phyloP scores from a whole-genome alignment of 176 grass and related monocot species.

The Cymbopogon citratus region DNA sequence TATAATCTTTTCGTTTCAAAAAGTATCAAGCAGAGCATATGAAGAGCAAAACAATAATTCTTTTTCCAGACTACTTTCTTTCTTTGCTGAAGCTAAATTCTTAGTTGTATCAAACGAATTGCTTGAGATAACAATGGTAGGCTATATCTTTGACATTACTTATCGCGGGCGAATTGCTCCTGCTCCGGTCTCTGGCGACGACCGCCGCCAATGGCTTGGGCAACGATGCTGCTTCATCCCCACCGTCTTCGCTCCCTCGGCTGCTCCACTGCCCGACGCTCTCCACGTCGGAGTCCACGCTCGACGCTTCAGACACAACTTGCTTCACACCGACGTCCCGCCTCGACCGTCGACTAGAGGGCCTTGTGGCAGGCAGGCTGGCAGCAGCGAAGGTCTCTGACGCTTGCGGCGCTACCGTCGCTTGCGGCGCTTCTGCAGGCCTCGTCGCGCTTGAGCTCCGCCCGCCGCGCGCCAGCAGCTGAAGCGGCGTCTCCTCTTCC shows the following conservation, averaged over 20 bases:
- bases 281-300: slow-evolving; percentile 8
- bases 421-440: not conserved
- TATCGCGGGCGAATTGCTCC: slow-evolving; percentile 51
- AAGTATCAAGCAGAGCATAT: not conserved
- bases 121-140: not conserved
- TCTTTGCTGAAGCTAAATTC: not conserved
- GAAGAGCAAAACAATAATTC: not conserved
- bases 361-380: not conserved
- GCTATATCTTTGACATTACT: slow-evolving; percentile 34
- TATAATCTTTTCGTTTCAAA: not conserved
- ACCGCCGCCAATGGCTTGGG: slow-evolving; percentile 3
- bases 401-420: not conserved
- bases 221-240: slow-evolving; percentile 3
- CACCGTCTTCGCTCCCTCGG: slow-evolving; percentile 28
- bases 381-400: not conserved
- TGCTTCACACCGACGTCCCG: slow-evolving; percentile 4
- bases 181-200: slow-evolving; percentile 3
- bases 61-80: not conserved
- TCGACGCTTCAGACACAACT: not conserved
- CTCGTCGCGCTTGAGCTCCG: slow-evolving; percentile 29
- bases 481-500: slow-evolving; percentile 17
- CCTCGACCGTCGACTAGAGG: slow-evolving; percentile 36
- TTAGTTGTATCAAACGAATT: not conserved
- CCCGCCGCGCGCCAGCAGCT: slow-evolving; percentile 16
- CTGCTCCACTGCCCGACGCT: slow-evolving; percentile 22